Conservation (phyloP, 352 stramenopile species). For the Globisporangium acanthophoron region DNA sequence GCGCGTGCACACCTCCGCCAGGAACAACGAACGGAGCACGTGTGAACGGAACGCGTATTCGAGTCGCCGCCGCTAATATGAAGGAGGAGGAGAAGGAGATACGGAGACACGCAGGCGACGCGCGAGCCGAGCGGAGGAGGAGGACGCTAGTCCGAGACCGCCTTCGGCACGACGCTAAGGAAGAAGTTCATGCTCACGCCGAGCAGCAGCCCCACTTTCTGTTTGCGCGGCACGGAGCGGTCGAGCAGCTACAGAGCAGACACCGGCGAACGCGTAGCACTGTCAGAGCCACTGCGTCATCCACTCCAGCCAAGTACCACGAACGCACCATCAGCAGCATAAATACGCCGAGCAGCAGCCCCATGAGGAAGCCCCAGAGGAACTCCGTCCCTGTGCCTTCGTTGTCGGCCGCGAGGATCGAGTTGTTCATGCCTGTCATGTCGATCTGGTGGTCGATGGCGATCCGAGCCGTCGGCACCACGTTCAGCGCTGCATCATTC, state of each 20-base stretch:
- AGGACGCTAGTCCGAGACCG: constrained; percentile 45
- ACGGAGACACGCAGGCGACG: neutral
- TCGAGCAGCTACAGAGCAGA: constrained; percentile 57
- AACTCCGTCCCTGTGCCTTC: constrained; percentile 87
- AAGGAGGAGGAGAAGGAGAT: neutral
- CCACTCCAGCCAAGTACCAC: neutral
- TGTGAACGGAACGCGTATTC: neutral
- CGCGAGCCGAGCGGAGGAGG: neutral
- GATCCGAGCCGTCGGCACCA: constrained; percentile 60
- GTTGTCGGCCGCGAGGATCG: constrained; percentile 79
- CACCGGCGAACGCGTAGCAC: neutral
- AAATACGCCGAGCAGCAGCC: constrained; percentile 82
- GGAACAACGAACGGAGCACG: neutral
- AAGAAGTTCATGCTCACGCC: constrained; percentile 89
- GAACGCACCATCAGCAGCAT: constrained; percentile 83
- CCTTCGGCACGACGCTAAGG: constrained; percentile 79
- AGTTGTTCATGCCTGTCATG: constrained; percentile 78
- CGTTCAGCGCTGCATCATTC: constrained; percentile 53
- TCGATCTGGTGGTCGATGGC: constrained; percentile 83
- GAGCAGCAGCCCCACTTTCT: constrained; percentile 81
- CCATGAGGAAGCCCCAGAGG: constrained; percentile 86
- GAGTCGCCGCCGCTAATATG: neutral
- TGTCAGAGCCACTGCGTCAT: neutral
- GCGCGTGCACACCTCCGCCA: no score
- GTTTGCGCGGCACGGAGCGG: constrained; percentile 77